Evolutionary conservation across 2,329 filamentous ascomycete genomes (phyloP), one percentile per base, ranked within the genome.

Genomic region (Ophiognomonia clavigignenti-juglandacearum): DNA sequence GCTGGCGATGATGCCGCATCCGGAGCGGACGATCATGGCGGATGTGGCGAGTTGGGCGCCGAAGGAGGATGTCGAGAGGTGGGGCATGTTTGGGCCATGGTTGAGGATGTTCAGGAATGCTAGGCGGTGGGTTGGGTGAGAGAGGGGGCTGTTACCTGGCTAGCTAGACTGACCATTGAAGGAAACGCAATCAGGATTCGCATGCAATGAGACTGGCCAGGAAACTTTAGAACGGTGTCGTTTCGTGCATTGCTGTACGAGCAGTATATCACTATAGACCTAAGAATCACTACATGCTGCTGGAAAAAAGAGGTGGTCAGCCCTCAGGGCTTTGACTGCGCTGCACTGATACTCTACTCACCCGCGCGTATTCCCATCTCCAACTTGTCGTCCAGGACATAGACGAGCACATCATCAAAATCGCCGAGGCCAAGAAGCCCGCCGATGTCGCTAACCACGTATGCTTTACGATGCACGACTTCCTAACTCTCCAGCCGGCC

Each of bases 1-100:
- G 1, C 66, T 96, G 56, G 89, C 89, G 6, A 80, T 96, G 70
- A 96, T 96, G 90, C 91, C 91, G 52, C 90, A 96, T 65, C 90
- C 90, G 1, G 90, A 96, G 71, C 80, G 90, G n/a, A 95, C 88
- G 14, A 82, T 95, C 49, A 71, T 95, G 71, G 82, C 81, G 48
- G 87, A 88, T 49, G 83, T 90, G 51, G 82, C 77, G 39, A 92
- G 86, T 64, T 96, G 84, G 64, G 70, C 85, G 52, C 86, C 88
- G 7, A 58, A 58, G 4, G 67, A 68, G 27, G 72, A 80, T 50
- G 53, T 73, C 6, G 78, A 79, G 11, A 73, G 83, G 52, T 91
- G 86, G 86, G 88, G 86, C 23, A 85, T 90, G 56, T 85, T 85
- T 62, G 87, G 88, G 1, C 89, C 91, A 18, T 96, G 90, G 90